phyloP scores from a whole-genome alignment of 345 rosid genomes.

The Bruguiera sexangula region DNA sequence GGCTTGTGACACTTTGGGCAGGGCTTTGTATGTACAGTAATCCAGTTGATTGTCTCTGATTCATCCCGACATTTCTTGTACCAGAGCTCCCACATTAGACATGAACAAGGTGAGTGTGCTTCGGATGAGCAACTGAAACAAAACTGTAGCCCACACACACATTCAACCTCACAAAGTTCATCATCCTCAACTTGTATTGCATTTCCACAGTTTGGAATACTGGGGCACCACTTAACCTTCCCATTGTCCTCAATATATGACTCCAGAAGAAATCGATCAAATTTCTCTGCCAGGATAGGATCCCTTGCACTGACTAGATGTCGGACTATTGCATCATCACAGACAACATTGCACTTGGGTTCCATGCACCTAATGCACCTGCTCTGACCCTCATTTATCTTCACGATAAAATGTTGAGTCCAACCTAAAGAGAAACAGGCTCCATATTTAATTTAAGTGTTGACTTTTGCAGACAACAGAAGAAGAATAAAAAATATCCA shows the following conservation, averaged over 20 bases:
- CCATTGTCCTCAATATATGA: constrained; percentile 94
- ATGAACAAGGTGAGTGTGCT: constrained; percentile 94
- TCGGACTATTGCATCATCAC: constrained; percentile 77
- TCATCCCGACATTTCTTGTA: constrained; percentile 70
- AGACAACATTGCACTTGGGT: constrained; percentile 72
- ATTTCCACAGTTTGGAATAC: constrained; percentile 87
- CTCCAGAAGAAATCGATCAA: constrained; percentile 87
- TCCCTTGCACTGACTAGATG: constrained; percentile 67
- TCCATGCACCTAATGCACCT: constrained; percentile 91
- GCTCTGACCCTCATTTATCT: constrained; percentile 92
- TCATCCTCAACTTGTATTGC: constrained; percentile 83
- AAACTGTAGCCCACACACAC: constrained; percentile 82
- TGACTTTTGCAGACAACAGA: neutral
- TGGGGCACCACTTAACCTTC: constrained; percentile 99
- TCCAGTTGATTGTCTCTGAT: constrained; percentile 85
- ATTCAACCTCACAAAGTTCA: constrained; percentile 79
- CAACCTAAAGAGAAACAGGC: constrained; percentile 48
- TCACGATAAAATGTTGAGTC: constrained; percentile 84
- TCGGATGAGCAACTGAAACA: constrained; percentile 78
- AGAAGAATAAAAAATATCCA: constrained; percentile 1
- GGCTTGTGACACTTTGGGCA: constrained; percentile 86
- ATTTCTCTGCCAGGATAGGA: constrained; percentile 79
- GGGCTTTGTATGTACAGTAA: constrained; percentile 71
- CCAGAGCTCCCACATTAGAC: constrained; percentile 97
- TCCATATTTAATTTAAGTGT: constrained; percentile 1